Evolutionary conservation across 306 rosid species (phyloP).

Genomic region (Morella rubra): DNA sequence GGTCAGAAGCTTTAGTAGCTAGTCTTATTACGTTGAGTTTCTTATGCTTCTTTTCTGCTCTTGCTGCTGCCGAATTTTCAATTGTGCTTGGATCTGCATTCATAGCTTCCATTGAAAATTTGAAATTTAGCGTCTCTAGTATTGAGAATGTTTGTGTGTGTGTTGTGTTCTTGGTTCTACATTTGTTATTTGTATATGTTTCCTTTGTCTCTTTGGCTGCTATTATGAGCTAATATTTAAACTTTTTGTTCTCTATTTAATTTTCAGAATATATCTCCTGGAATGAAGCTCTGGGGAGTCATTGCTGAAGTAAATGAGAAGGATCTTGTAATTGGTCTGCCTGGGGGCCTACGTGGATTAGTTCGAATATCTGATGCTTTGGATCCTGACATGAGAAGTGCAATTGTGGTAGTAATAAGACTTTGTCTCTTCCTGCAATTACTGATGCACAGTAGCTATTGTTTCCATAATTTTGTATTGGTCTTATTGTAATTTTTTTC

Average conservation of each 20-base stretch:
- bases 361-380: slow-evolving; percentile 75
- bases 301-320: slow-evolving; percentile 86
- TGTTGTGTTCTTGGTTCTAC: background rate
- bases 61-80: background rate
- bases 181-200: background rate
- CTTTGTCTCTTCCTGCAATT: background rate
- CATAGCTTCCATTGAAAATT: background rate
- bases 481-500: background rate
- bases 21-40: background rate
- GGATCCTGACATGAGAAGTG: slow-evolving; percentile 55
- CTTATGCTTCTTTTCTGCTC: background rate
- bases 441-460: background rate
- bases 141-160: background rate
- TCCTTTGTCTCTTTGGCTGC: background rate
- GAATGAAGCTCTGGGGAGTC: slow-evolving; percentile 95
- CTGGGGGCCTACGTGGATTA: slow-evolving; percentile 90
- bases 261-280: slow-evolving; percentile 73
- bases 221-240: background rate
- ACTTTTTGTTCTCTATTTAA: slow-evolving; percentile 8
- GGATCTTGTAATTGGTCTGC: slow-evolving; percentile 82
- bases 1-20: background rate
- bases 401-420: slow-evolving; percentile 45
- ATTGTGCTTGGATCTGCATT: background rate
- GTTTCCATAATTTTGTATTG: background rate
- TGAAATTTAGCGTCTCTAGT: background rate